Percentiles rank a stretch among this genome's conserved stretches.
Conservation (phyloP, 257 asterid genomes). For the Echium plantagineum region DNA sequence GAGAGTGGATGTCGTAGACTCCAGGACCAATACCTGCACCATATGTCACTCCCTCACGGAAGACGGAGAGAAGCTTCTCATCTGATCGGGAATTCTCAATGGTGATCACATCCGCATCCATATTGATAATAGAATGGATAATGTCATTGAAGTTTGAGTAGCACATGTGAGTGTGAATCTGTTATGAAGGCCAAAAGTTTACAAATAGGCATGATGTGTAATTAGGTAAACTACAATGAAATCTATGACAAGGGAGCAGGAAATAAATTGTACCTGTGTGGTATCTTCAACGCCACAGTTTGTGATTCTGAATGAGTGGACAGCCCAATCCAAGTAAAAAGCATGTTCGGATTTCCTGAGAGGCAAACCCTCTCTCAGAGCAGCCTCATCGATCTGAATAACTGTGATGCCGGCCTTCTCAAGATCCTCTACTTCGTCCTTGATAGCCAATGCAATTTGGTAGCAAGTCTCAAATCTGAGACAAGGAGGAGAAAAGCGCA, state of each 20-base stretch:
- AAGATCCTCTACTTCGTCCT: constrained; percentile 97
- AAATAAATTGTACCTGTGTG: constrained; percentile 56
- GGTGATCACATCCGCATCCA: constrained; percentile 98
- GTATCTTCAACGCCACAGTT: constrained; percentile 72
- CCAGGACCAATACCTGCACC: constrained; percentile 99
- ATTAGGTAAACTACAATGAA: neutral
- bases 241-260: neutral
- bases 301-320: constrained; percentile 95
- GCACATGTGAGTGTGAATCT: constrained; percentile 99
- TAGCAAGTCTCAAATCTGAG: constrained; percentile 82
- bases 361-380: constrained; percentile 95
- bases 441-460: constrained; percentile 92
- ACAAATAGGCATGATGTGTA: neutral
- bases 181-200: constrained; percentile 1
- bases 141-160: constrained; percentile 98
- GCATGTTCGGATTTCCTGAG: constrained; percentile 86
- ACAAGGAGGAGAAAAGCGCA: constrained; percentile 1
- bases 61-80: constrained; percentile 91
- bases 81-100: constrained; percentile 96
- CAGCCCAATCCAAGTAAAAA: constrained; percentile 96
- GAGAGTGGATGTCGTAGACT: constrained; percentile 93
- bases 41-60: constrained; percentile 91
- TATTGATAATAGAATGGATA: constrained; percentile 90
- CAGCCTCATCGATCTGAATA: constrained; percentile 96
- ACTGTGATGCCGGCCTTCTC: constrained; percentile 88